These are phyloP conservation scores for Monsonia emarginata DNA, from an alignment of 441 rosid genomes.

Conservation along the genomic window DNA sequence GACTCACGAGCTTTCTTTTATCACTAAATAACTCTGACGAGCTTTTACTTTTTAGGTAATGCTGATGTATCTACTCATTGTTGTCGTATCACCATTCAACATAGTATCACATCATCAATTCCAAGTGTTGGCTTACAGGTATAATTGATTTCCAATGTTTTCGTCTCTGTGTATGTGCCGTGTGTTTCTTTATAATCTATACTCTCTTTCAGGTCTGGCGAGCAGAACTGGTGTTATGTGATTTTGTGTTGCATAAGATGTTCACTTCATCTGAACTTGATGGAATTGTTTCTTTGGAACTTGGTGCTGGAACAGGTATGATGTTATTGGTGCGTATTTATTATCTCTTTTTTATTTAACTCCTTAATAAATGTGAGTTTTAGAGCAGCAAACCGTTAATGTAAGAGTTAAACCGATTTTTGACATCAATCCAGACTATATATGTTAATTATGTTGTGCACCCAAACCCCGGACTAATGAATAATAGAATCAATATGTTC, in stretches of 20 bases:
- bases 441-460: too few species aligned
- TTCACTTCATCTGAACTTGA: conserved; percentile 47
- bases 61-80: conserved; percentile 29
- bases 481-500: too few species aligned
- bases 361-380: not conserved
- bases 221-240: conserved; percentile 64
- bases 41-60: not conserved
- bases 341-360: too few species aligned
- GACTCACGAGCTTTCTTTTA: not conserved
- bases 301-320: conserved; percentile 89
- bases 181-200: not conserved
- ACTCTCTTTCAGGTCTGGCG: conserved; percentile 63
- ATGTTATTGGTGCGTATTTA: not conserved
- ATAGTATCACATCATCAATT: conserved; percentile 64
- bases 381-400: too few species aligned
- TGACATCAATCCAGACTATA: too few species aligned
- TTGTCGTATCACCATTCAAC: conserved; percentile 45
- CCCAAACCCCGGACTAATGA: too few species aligned
- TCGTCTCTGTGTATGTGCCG: not conserved
- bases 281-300: conserved; percentile 46
- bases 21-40: too few species aligned
- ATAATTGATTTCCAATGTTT: conserved; percentile 9
- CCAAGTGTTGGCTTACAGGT: conserved; percentile 78
- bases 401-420: too few species aligned
- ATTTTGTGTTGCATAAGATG: conserved; percentile 65